These are phyloP conservation scores for Verticillium isaacii DNA, from an alignment of 2,329 filamentous ascomycete species.

Conservation along the genomic window DNA sequence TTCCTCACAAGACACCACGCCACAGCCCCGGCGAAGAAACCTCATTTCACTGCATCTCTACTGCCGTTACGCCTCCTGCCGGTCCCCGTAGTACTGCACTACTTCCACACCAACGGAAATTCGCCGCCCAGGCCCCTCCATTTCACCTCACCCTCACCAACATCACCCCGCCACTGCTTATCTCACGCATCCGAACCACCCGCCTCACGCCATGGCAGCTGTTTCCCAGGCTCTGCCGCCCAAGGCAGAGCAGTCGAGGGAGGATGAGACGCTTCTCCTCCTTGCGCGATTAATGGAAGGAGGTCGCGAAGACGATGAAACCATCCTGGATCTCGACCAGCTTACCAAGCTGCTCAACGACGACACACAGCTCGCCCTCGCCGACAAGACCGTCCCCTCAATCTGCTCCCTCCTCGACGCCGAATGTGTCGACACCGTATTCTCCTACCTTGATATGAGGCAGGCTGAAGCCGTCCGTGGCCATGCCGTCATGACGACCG, in stretches of 20 bases:
- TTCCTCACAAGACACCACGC: background rate
- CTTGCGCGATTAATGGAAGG: conserved; percentile 89
- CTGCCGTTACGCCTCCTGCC: conserved; percentile 5
- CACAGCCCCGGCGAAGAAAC: background rate
- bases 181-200: background rate
- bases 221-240: conserved; percentile 25
- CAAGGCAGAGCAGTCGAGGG: conserved; percentile 28
- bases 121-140: conserved; percentile 7
- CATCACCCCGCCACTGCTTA: conserved; percentile 6
- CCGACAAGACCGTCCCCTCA: conserved; percentile 36
- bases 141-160: background rate
- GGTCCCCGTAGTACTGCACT: conserved; percentile 8
- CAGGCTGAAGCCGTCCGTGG: conserved; percentile 68
- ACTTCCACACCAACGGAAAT: conserved; percentile 10
- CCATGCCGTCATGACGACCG: conserved; percentile 76
- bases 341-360: conserved; percentile 57
- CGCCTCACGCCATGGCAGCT: conserved; percentile 23
- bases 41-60: conserved; percentile 2
- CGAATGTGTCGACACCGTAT: conserved; percentile 76
- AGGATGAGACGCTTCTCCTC: conserved; percentile 69
- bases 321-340: conserved; percentile 51
- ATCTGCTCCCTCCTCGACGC: conserved; percentile 62
- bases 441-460: conserved; percentile 83
- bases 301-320: conserved; percentile 75
- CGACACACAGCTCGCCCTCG: conserved; percentile 35